Conservation (phyloP, 1,284 basidiomycete species). For the Malassezia nana region DNA sequence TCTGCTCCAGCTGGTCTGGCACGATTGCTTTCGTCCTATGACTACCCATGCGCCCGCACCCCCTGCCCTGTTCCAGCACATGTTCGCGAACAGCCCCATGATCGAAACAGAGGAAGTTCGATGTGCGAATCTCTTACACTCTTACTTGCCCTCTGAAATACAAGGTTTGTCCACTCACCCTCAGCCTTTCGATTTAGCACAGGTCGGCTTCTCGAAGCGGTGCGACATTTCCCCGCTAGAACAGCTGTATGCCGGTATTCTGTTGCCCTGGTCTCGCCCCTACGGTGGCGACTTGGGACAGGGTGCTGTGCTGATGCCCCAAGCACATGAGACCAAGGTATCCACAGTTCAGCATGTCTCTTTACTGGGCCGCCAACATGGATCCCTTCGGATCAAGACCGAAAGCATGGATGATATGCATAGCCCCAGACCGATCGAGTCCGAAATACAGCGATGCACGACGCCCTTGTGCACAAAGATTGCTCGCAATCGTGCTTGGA, state of each 20-base stretch:
- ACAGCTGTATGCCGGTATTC: neutral
- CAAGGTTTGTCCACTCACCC: no score
- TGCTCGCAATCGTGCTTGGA: neutral
- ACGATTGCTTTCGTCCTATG: neutral
- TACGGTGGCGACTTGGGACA: neutral
- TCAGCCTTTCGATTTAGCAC: no score
- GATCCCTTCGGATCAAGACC: slow-evolving; percentile 4
- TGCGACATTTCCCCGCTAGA: neutral
- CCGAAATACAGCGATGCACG: neutral
- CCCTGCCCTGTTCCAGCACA: neutral
- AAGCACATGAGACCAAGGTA: neutral
- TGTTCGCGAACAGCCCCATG: neutral
- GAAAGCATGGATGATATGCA: neutral
- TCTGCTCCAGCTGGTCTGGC: neutral
- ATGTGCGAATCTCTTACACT: neutral
- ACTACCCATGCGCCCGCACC: neutral
- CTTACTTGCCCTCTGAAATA: no score
- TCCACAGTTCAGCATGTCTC: neutral
- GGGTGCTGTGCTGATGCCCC: neutral
- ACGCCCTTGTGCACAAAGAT: slow-evolving; percentile 12
- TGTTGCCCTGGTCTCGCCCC: neutral
- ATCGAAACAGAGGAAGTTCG: neutral
- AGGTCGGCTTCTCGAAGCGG: neutral
- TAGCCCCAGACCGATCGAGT: neutral
- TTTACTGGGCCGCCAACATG: slow-evolving; percentile 4